Conservation (phyloP, 371 early-diverging fungal species). For the Zychaea mexicana region DNA sequence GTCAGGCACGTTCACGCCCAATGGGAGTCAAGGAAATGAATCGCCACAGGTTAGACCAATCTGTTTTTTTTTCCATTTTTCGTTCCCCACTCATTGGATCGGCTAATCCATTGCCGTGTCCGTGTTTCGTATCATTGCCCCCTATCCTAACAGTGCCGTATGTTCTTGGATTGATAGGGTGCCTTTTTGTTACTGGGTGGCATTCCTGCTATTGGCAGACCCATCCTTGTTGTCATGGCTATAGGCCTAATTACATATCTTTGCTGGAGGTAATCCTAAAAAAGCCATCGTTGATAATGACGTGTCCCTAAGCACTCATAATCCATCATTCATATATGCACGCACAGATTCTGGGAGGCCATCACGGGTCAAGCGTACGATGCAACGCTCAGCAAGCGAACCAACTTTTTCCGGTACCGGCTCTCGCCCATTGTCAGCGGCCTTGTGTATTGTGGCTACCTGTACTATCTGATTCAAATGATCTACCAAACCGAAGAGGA, state of each 20-base stretch:
- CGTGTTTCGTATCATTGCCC: no score
- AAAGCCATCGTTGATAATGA: background rate
- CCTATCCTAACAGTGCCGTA: no score
- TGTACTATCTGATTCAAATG: conserved; percentile 48
- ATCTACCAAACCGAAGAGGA: conserved; percentile 40
- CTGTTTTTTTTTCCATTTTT: background rate
- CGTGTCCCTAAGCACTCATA: background rate
- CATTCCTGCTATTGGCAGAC: conserved; percentile 38
- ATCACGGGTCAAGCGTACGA: conserved; percentile 49
- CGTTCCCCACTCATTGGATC: no score
- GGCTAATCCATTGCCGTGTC: background rate
- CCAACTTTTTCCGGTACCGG: conserved; percentile 51
- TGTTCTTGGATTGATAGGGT: conserved; percentile 31
- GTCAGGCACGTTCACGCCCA: conserved; percentile 39
- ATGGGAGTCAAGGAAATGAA: conserved; percentile 45
- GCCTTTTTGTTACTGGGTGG: conserved; percentile 49
- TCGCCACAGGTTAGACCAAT: conserved; percentile 37
- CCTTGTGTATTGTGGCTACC: conserved; percentile 40
- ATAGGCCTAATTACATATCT: conserved; percentile 46
- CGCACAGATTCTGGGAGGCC: conserved; percentile 45
- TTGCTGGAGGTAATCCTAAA: conserved; percentile 37
- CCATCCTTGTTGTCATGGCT: conserved; percentile 45
- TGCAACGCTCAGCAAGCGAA: conserved; percentile 33
- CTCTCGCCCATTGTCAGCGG: conserved; percentile 51
- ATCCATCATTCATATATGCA: no score